Evolutionary conservation across 257 asterid species (phyloP).

Genomic region (Capsicum chinense): DNA sequence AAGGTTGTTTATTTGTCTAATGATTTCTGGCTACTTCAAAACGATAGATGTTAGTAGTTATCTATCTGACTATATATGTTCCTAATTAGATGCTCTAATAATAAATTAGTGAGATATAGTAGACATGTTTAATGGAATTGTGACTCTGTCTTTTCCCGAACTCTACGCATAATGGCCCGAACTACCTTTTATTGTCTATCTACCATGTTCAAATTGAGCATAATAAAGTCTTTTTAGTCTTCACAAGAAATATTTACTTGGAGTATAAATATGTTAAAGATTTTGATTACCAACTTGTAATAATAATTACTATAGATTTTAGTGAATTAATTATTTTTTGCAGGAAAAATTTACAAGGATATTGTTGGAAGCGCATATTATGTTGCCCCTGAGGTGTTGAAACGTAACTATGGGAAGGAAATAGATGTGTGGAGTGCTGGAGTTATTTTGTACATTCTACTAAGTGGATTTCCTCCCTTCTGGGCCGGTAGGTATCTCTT

Average conservation of each 20-base stretch:
- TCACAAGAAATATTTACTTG: neutral
- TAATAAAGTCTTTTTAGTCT: no score
- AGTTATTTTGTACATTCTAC: slow-evolving; percentile 49
- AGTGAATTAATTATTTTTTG: neutral
- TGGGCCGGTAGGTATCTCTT: slow-evolving; percentile 37
- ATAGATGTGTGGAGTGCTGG: slow-evolving; percentile 58
- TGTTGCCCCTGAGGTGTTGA: slow-evolving; percentile 51
- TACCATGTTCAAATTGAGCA: neutral
- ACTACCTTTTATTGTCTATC: no score
- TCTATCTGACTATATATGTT: no score
- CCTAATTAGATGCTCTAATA: no score
- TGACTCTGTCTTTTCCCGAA: no score
- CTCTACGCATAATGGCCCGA: no score
- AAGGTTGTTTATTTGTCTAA: no score
- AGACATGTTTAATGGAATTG: neutral
- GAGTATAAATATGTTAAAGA: neutral
- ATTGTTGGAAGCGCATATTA: slow-evolving; percentile 53
- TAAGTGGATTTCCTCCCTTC: slow-evolving; percentile 51
- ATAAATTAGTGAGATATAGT: neutral
- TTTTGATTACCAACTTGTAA: neutral
- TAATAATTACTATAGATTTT: neutral
- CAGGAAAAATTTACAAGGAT: slow-evolving; percentile 42
- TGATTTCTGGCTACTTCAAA: no score
- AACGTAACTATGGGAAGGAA: slow-evolving; percentile 43
- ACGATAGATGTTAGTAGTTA: no score